A percentile compares a stretch with the other conserved stretches of the same genome.
Evolutionary conservation across 2,329 filamentous ascomycete genomes (phyloP).

Genomic region (Penicillium janthinellum): DNA sequence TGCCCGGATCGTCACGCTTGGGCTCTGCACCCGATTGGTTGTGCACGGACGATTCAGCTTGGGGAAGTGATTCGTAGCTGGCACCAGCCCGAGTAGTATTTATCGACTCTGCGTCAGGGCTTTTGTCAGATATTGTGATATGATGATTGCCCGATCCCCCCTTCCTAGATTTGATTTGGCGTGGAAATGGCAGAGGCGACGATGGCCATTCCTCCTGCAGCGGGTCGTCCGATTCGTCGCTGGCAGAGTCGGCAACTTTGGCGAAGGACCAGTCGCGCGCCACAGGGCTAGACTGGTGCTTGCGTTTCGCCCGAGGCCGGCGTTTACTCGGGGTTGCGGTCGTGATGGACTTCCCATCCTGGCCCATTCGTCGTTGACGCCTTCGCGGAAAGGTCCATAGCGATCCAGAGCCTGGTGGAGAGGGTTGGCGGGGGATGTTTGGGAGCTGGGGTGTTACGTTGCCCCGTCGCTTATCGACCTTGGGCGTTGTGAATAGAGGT

Average conservation of each 20-base stretch:
- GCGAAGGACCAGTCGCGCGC: constrained; percentile 43
- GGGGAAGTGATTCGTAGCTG: neutral
- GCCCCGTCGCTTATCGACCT: constrained; percentile 12
- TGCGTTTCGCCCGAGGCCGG: constrained; percentile 26
- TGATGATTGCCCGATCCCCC: neutral
- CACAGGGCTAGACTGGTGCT: constrained; percentile 32
- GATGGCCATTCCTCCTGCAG: constrained; percentile 40
- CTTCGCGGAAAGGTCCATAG: constrained; percentile 40
- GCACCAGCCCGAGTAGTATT: neutral
- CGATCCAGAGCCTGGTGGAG: constrained; percentile 39
- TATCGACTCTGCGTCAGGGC: too few relatives aligned
- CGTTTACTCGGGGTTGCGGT: constrained; percentile 22
- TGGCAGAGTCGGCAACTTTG: constrained; percentile 27
- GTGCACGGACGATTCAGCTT: neutral
- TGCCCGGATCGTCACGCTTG: constrained; percentile 1
- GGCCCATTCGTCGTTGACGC: constrained; percentile 25
- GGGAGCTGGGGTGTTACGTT: constrained; percentile 20
- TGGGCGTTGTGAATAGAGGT: constrained; percentile 21
- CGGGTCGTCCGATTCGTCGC: constrained; percentile 47
- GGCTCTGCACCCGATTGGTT: constrained; percentile 13
- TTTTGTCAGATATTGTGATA: neutral
- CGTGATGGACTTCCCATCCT: constrained; percentile 25
- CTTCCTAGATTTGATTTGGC: neutral
- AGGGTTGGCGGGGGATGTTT: constrained; percentile 26
- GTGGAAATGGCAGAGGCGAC: constrained; percentile 33